phyloP scores from a whole-genome alignment of 495 filamentous ascomycete species.

The Bryoglossum gracile region DNA sequence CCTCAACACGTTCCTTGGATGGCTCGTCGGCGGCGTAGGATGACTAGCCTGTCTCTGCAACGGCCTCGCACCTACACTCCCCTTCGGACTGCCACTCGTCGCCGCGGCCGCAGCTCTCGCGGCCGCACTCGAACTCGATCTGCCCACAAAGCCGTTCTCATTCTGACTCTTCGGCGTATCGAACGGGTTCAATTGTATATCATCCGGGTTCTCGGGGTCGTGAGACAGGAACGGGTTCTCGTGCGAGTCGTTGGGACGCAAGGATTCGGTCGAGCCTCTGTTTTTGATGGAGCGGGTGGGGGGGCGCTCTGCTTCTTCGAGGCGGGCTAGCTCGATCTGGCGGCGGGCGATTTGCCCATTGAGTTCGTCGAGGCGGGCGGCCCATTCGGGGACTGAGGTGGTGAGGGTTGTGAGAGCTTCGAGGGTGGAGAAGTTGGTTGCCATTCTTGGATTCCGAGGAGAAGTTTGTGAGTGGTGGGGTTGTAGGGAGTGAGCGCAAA shows the following conservation, averaged over 20 bases:
- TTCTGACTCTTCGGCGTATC: slow-evolving; percentile 24
- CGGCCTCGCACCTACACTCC: slow-evolving; percentile 19
- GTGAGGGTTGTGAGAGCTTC: slow-evolving; percentile 59
- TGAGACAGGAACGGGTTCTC: slow-evolving; percentile 23
- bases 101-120: slow-evolving; percentile 11
- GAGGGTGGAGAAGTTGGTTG: slow-evolving; percentile 30
- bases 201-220: background rate
- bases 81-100: slow-evolving; percentile 2
- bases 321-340: slow-evolving; percentile 53
- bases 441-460: too few relatives aligned
- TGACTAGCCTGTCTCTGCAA: slow-evolving; percentile 12
- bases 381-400: slow-evolving; percentile 61
- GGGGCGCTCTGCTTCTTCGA: slow-evolving; percentile 18
- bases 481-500: too few relatives aligned
- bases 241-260: slow-evolving; percentile 45
- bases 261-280: slow-evolving; percentile 57
- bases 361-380: slow-evolving; percentile 58
- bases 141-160: slow-evolving; percentile 20
- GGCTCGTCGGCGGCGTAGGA: slow-evolving; percentile 28
- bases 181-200: slow-evolving; percentile 9
- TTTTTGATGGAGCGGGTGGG: slow-evolving; percentile 40
- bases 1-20: slow-evolving; percentile 34
- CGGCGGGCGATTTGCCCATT: slow-evolving; percentile 59
- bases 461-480: too few relatives aligned
- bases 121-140: slow-evolving; percentile 14